Percentiles rank a stretch among this genome's conserved stretches.
Evolutionary conservation across 208 protist genomes (phyloP).

Genomic region (Strigomonas culicis): DNA sequence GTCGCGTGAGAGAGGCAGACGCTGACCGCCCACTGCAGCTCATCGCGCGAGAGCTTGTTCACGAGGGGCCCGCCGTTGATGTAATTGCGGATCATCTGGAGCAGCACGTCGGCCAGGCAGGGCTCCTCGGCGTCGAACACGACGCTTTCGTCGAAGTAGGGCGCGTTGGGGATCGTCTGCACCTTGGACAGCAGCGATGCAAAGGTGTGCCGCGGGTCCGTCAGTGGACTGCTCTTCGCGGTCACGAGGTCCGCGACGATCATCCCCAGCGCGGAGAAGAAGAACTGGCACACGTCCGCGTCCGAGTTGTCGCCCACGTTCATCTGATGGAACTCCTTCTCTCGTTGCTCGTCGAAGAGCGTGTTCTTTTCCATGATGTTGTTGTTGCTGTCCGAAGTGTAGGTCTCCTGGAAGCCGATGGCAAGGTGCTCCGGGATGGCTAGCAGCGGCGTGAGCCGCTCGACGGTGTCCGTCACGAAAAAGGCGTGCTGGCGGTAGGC

Average conservation of each 20-base stretch:
- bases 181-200: slow-evolving; percentile 61
- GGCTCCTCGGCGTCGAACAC: slow-evolving; percentile 61
- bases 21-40: slow-evolving; percentile 86
- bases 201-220: slow-evolving; percentile 63
- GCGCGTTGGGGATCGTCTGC: slow-evolving; percentile 79
- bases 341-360: slow-evolving; percentile 55
- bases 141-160: slow-evolving; percentile 82
- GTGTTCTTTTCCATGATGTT: slow-evolving; percentile 38
- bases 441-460: slow-evolving; percentile 60
- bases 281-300: slow-evolving; percentile 83
- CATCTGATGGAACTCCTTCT: slow-evolving; percentile 70
- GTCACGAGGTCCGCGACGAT: slow-evolving; percentile 85
- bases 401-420: slow-evolving; percentile 72
- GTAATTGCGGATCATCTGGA: slow-evolving; percentile 93
- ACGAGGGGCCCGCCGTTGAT: slow-evolving; percentile 85
- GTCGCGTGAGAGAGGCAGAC: slow-evolving; percentile 86
- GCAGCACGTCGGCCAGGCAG: slow-evolving; percentile 76
- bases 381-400: slow-evolving; percentile 11
- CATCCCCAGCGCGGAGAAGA: slow-evolving; percentile 83
- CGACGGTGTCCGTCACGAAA: slow-evolving; percentile 46
- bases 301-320: slow-evolving; percentile 51
- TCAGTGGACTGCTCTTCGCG: slow-evolving; percentile 67
- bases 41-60: slow-evolving; percentile 67
- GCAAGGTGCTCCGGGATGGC: slow-evolving; percentile 73
- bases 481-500: slow-evolving; percentile 78